Evolutionary conservation across 192 early-diverging fungal genomes (phyloP), one percentile per base, ranked within the genome.

Genomic region (Umbelopsis vinacea): DNA sequence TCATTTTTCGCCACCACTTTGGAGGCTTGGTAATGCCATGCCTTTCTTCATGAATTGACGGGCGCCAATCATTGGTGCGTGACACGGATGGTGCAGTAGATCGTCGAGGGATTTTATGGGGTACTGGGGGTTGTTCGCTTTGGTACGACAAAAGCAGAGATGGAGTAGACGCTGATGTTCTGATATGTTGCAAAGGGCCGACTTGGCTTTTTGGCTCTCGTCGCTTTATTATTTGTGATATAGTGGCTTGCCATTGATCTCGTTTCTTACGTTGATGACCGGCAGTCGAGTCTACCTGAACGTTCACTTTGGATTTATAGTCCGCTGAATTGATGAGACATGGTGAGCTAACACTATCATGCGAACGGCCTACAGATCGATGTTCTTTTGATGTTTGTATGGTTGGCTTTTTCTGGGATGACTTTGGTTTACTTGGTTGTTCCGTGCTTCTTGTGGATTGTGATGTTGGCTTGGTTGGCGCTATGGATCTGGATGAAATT

Each of bases 1-100:
- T 63, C 57, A 63, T 63, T 35, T 63, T 63, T 37, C 57, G 33
- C 57, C 57, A 63, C 57, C 57, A 63, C 33, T 26, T 29, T 63
- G 57, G 57, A 2, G 57, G 57, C 12, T 35, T 29, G 17, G 57
- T 63, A 35, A 63, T 63, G 2, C 57, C 57, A n/a, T 63, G 23
- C 19, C 57, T 63, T 37, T 63, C 57, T 63, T 63, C 57, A 33
- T 63, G 57, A 29, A 63, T 63, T 29, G 57, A 63, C 35, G 57
- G 57, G 7, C 57, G 57, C 17, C 24, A 33, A 37, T 63, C 57
- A 37, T 37, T 19, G 15, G 9, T 26, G 0, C 57, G 57, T 5
- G 57, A 19, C 11, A 63, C 26, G 0, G 57, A 29, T 17, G 57
- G 29, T 63, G 57, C 57, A 6, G 57, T 29, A 14, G 33, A 63